Conservation (phyloP, 108 stramenopile species). For the Aurantiochytrium sp. region DNA sequence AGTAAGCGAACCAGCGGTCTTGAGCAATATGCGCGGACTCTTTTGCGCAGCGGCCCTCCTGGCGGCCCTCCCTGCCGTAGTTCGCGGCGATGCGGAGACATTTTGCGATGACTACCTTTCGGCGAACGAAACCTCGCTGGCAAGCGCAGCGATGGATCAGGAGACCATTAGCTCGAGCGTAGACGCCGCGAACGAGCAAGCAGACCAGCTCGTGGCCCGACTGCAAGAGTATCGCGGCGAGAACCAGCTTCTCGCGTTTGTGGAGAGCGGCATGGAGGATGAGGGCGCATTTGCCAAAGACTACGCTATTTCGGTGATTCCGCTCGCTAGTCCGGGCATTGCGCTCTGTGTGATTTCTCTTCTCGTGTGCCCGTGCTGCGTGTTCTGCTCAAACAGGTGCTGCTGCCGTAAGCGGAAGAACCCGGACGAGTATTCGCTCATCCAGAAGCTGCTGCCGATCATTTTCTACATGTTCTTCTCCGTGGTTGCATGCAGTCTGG, state of each 20-base stretch:
- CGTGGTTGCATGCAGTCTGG: background rate
- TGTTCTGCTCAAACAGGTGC: background rate
- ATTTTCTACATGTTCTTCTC: background rate
- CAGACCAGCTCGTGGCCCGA: background rate
- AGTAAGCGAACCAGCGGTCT: too few species aligned
- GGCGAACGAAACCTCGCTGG: background rate
- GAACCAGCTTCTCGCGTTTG: background rate
- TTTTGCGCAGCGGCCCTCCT: background rate
- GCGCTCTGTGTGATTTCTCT: background rate
- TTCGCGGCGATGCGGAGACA: background rate
- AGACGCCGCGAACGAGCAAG: background rate
- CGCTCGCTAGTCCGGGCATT: background rate
- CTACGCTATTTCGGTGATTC: background rate
- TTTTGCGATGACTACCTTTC: background rate
- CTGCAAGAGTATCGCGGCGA: background rate
- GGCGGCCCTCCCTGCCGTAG: background rate
- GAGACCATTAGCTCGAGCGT: background rate
- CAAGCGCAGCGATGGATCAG: background rate
- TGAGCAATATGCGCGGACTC: too few species aligned
- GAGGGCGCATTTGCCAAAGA: background rate
- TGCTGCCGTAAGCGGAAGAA: background rate
- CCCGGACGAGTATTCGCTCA: background rate
- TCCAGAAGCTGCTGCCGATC: background rate
- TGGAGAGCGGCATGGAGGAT: background rate
- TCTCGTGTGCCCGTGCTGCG: background rate